Conservation (phyloP, 345 rosid genomes). For the Melaleuca quinquenervia region DNA sequence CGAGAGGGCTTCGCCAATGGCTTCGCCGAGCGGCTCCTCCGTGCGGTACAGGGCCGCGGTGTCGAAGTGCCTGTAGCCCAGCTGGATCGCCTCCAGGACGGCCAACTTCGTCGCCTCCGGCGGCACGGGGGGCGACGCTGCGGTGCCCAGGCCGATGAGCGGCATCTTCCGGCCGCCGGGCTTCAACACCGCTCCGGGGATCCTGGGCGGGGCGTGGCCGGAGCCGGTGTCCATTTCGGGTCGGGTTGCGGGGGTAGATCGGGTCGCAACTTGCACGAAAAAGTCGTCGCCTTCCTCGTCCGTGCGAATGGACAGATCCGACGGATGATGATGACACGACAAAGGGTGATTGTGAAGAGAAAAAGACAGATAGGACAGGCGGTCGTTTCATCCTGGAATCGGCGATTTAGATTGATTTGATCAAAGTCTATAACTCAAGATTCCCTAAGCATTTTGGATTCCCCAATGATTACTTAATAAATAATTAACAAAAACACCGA, state of each 20-base stretch:
- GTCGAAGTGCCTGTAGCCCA: slow-evolving; percentile 38
- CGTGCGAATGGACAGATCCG: too few species aligned
- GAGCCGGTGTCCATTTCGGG: background rate
- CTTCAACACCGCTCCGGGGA: slow-evolving; percentile 10
- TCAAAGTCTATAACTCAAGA: background rate
- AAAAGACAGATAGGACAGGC: background rate
- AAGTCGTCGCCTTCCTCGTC: too few species aligned
- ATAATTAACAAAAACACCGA: too few species aligned
- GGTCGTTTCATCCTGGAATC: background rate
- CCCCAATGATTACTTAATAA: too few species aligned
- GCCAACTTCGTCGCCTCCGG: slow-evolving; percentile 11
- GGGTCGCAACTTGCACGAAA: background rate
- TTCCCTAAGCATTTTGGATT: background rate
- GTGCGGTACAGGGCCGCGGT: slow-evolving; percentile 27
- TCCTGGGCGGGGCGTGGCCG: slow-evolving; percentile 3
- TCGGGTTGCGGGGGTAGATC: background rate
- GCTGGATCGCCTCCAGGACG: slow-evolving; percentile 23
- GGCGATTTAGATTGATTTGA: background rate
- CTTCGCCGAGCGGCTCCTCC: slow-evolving; percentile 34
- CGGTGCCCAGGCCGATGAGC: slow-evolving; percentile 23
- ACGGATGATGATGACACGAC: background rate
- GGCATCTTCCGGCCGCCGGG: slow-evolving; percentile 18
- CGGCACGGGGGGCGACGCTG: slow-evolving; percentile 8
- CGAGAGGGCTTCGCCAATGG: slow-evolving; percentile 29
- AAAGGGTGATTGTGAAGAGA: too few species aligned